These are phyloP conservation scores for Phytophthora macrochlamydospora DNA, from an alignment of 352 stramenopile species.

Conservation along the genomic window DNA sequence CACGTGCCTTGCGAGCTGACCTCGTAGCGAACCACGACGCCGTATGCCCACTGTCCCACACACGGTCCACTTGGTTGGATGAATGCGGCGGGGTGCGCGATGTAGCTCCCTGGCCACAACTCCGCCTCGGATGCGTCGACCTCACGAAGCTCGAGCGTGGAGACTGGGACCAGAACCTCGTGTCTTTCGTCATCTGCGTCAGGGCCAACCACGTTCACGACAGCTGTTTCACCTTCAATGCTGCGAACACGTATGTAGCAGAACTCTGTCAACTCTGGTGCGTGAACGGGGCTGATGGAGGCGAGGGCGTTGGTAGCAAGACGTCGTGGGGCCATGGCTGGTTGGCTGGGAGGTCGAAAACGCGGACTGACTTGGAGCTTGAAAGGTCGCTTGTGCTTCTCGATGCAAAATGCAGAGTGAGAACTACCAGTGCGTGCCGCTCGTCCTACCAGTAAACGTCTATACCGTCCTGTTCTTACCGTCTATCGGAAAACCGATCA, in stretches of 20 bases:
- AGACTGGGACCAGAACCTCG: not conserved
- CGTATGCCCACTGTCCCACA: slow-evolving; percentile 4
- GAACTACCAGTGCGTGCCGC: too few relatives aligned
- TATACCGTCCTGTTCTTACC: too few relatives aligned
- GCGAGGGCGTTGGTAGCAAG: too few relatives aligned
- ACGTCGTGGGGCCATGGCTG: too few relatives aligned
- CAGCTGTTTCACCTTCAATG: not conserved
- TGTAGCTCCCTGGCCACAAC: not conserved
- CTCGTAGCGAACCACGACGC: slow-evolving; percentile 6
- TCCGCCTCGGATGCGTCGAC: not conserved
- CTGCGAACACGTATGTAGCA: slow-evolving; percentile 2
- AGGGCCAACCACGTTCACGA: not conserved
- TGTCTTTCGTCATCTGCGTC: not conserved
- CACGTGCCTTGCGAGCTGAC: not conserved
- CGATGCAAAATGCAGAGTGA: too few relatives aligned
- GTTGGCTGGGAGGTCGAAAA: too few relatives aligned
- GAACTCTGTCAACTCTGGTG: not conserved
- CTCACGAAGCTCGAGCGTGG: not conserved
- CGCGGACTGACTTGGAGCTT: too few relatives aligned
- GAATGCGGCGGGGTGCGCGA: not conserved
- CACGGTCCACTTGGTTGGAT: not conserved
- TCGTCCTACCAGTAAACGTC: too few relatives aligned
- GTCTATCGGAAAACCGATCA: too few relatives aligned
- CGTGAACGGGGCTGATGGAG: slow-evolving; percentile 1
- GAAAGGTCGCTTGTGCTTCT: too few relatives aligned